phyloP scores from a whole-genome alignment of 495 filamentous ascomycete species.

The Xylaria cubensis region DNA sequence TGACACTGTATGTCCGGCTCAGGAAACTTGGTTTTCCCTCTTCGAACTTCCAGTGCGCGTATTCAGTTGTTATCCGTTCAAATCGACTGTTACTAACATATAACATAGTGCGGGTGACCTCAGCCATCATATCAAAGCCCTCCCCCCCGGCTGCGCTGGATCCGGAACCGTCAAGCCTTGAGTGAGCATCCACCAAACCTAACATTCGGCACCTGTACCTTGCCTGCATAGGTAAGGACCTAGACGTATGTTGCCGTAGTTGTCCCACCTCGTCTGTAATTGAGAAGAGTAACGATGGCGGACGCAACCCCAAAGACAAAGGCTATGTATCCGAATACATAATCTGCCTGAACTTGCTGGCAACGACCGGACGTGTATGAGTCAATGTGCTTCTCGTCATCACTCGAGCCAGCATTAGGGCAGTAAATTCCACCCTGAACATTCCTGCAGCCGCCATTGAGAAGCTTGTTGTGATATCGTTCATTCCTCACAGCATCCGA shows the following conservation, averaged over 20 bases:
- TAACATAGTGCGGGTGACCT: not conserved
- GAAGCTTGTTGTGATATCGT: constrained; percentile 39
- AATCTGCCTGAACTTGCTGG: constrained; percentile 43
- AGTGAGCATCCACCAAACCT: not conserved
- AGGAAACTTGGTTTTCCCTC: not conserved
- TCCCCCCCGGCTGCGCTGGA: not conserved
- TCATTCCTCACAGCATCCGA: constrained; percentile 11
- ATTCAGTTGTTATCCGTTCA: not conserved
- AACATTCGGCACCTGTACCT: not conserved
- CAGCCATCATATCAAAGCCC: not conserved
- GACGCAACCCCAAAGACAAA: constrained; percentile 38
- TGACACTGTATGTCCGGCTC: not conserved
- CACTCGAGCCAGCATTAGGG: constrained; percentile 22
- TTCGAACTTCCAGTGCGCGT: not conserved
- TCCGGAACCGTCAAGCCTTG: not conserved
- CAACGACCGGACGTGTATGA: constrained; percentile 37
- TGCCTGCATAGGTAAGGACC: not conserved
- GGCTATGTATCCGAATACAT: constrained; percentile 46
- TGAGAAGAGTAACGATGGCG: constrained; percentile 27
- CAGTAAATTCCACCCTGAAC: constrained; percentile 19
- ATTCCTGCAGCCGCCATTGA: constrained; percentile 44
- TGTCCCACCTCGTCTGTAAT: not conserved
- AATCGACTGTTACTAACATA: not conserved
- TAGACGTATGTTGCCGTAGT: constrained; percentile 22
- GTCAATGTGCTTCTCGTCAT: not conserved